phyloP scores from a whole-genome alignment of 1,284 basidiomycete species.

The Testicularia cyperi region DNA sequence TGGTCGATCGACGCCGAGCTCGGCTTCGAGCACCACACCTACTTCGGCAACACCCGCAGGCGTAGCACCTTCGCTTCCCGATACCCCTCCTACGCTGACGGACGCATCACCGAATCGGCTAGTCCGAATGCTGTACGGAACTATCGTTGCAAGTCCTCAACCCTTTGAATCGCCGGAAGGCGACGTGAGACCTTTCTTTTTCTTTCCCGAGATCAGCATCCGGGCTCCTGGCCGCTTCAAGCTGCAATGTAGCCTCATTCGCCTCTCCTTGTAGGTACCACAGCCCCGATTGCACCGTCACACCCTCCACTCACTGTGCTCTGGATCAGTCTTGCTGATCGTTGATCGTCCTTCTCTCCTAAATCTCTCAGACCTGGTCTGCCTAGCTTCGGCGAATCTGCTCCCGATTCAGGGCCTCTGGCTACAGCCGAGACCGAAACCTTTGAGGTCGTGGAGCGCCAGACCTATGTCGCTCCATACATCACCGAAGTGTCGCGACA shows the following conservation, averaged over 20 bases:
- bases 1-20: too few relatives aligned
- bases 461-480: slow-evolving; percentile 25
- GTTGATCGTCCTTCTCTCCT: too few relatives aligned
- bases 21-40: too few relatives aligned
- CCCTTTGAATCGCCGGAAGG: slow-evolving; percentile 5
- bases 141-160: slow-evolving; percentile 31
- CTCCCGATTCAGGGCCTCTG: slow-evolving; percentile 3
- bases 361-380: too few relatives aligned
- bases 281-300: too few relatives aligned
- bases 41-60: neutral
- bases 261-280: slow-evolving; percentile 29
- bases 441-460: slow-evolving; percentile 31
- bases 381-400: slow-evolving; percentile 4
- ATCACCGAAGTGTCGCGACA: slow-evolving; percentile 45
- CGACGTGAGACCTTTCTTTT: slow-evolving; percentile 17
- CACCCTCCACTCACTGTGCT: too few relatives aligned
- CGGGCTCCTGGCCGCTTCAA: slow-evolving; percentile 34
- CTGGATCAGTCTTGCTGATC: too few relatives aligned
- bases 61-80: neutral
- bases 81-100: neutral
- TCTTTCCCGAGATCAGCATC: slow-evolving; percentile 48
- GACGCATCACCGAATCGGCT: too few relatives aligned
- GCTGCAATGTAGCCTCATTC: slow-evolving; percentile 30
- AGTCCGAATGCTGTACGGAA: slow-evolving; percentile 44
- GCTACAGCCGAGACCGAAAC: slow-evolving; percentile 16